Evolutionary conservation across 345 rosid species (phyloP), one percentile per base, ranked within the genome.

Genomic region (Arabis hirsuta): DNA sequence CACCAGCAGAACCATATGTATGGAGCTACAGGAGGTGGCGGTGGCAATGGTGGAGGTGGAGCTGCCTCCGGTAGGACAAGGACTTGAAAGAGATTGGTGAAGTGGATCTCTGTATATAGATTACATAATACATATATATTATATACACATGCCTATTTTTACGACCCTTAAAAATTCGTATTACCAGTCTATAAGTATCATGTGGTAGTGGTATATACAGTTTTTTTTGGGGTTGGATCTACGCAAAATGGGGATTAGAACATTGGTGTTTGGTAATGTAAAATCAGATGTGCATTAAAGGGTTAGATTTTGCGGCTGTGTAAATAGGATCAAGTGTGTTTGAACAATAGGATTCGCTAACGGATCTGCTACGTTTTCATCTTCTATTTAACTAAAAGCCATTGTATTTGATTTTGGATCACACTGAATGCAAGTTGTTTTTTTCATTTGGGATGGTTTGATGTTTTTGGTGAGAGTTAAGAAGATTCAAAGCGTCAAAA

Each of bases 41-140:
- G 46, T n/a, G 47, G 74, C 14, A 52, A 43, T 10, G 50, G 68
- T 45, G 70, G 74, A 12, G 65, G 54, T 0, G 75, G 60, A 55
- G 61, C 65, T 63, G 67, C 67, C 16, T 76, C 80, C 26, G 72
- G 80, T 42, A 63, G 80, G 72, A 71, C 76, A 48, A 76, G 75
- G 61, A 76, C 75, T 76, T 76, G 16, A 62, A 24, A 62, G 14
- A 22, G 55, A 44, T 43, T 36, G 34, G 63, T 34, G 71, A 69
- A 69, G 75, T 62, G 60, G 75, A 62, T 46, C 75, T 69, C 45
- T 76, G 65, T 76, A 62, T 61, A 76, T 76, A 76, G 41, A 75
- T 22, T 46, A 68, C 65, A 62, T 48, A n/a, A 60, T 50, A 55
- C 38, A 29, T 56, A 24, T 71, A 69, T 22, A 22, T 22, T 22